These are phyloP conservation scores for Vicia faba DNA, from an alignment of 306 rosid species.

Conservation along the genomic window DNA sequence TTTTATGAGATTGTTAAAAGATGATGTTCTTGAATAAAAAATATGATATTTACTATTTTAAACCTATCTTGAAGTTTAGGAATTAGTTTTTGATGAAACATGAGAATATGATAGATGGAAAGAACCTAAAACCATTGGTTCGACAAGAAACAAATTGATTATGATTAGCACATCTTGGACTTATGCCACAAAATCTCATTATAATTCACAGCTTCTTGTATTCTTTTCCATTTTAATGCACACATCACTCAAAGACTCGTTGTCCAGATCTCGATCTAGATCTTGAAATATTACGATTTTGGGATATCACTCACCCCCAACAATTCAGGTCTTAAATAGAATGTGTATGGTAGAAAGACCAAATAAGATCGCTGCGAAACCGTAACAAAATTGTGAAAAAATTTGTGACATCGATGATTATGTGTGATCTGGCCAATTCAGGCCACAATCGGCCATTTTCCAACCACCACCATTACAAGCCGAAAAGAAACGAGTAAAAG, in stretches of 20 bases:
- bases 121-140: conserved; percentile 28
- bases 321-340: too few relatives aligned
- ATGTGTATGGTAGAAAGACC: too few relatives aligned
- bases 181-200: conserved; percentile 11
- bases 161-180: conserved; percentile 14
- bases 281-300: too few relatives aligned
- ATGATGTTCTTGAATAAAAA: conserved; percentile 1
- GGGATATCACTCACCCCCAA: too few relatives aligned
- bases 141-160: conserved; percentile 8
- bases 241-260: background rate
- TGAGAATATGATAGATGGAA: conserved; percentile 7
- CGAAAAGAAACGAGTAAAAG: too few relatives aligned
- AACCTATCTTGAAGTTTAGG: conserved; percentile 5
- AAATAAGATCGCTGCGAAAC: too few relatives aligned
- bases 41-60: conserved; percentile 11
- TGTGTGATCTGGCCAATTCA: too few relatives aligned
- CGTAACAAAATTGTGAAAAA: too few relatives aligned
- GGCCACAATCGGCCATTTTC: too few relatives aligned
- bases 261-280: too few relatives aligned
- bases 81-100: conserved; percentile 27
- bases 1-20: background rate
- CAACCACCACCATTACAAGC: too few relatives aligned
- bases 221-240: conserved; percentile 5
- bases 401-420: too few relatives aligned
- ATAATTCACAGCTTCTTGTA: conserved; percentile 9